Evolutionary conservation across 169 alveolate genomes (phyloP).

Genomic region (Eimeria tenella): DNA sequence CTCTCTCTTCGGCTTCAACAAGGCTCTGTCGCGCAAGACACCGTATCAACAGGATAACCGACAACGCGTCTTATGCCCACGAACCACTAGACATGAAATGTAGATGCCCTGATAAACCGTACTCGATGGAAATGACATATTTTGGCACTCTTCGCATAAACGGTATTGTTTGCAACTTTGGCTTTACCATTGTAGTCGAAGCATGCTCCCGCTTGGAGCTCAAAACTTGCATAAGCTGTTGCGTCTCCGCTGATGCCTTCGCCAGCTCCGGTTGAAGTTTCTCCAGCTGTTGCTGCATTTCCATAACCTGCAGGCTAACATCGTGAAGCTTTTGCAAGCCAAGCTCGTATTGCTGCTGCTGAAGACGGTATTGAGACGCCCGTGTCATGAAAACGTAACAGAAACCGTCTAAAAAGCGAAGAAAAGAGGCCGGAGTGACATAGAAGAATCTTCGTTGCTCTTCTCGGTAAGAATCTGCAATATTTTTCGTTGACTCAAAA

Average conservation of each 20-base stretch:
- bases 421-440: constrained; percentile 97
- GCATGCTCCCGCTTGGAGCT: constrained; percentile 94
- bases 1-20: constrained; percentile 94
- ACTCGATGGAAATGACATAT: no score
- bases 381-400: constrained; percentile 92
- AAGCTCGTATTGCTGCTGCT: constrained; percentile 91
- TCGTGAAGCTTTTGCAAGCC: constrained; percentile 96
- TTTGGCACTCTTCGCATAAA: not conserved
- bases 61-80: not conserved
- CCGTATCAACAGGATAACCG: not conserved
- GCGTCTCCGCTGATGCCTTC: constrained; percentile 92
- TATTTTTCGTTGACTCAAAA: constrained; percentile 90
- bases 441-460: constrained; percentile 94
- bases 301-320: constrained; percentile 93
- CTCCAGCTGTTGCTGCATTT: constrained; percentile 91
- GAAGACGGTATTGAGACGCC: constrained; percentile 90
- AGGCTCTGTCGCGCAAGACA: constrained; percentile 85
- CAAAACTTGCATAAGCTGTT: constrained; percentile 92
- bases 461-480: constrained; percentile 87
- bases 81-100: not conserved
- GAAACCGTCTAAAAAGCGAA: constrained; percentile 94
- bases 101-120: not conserved
- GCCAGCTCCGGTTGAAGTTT: constrained; percentile 90
- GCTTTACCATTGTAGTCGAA: constrained; percentile 85
- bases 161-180: not conserved